Evolutionary conservation across 306 rosid species (phyloP).

Genomic region (Ochetophila trinervis): DNA sequence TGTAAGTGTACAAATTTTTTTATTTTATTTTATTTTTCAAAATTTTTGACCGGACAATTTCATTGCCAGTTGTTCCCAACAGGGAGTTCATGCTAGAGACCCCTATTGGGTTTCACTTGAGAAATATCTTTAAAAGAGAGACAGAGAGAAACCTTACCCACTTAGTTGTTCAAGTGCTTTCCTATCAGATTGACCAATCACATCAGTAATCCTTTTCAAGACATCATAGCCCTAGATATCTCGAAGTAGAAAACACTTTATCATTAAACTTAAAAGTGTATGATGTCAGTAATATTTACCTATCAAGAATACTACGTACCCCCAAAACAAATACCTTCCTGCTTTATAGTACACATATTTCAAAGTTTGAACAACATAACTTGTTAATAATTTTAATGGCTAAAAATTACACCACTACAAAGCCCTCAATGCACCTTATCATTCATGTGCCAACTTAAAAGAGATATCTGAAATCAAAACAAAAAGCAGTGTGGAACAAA

Average conservation of each 20-base stretch:
- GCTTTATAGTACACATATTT: background rate
- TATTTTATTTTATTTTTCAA: no score
- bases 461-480: background rate
- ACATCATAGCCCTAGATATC: conserved; percentile 68
- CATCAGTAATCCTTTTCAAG: conserved; percentile 79
- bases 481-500: background rate
- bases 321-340: background rate
- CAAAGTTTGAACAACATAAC: background rate
- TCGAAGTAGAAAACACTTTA: conserved; percentile 19
- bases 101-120: no score
- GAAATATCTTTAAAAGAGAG: background rate
- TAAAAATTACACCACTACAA: background rate
- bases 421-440: background rate
- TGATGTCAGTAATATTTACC: background rate
- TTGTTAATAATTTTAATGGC: background rate
- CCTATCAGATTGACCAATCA: conserved; percentile 54
- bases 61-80: no score
- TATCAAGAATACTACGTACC: background rate
- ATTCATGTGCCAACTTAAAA: background rate
- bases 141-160: conserved; percentile 52
- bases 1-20: no score
- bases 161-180: conserved; percentile 68
- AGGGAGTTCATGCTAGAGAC: no score
- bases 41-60: no score
- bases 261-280: conserved; percentile 16